A percentile compares a stretch with the other conserved stretches of the same genome.
Evolutionary conservation across 192 early-diverging fungal genomes (phyloP).

Genomic region (Pilaira anomala): DNA sequence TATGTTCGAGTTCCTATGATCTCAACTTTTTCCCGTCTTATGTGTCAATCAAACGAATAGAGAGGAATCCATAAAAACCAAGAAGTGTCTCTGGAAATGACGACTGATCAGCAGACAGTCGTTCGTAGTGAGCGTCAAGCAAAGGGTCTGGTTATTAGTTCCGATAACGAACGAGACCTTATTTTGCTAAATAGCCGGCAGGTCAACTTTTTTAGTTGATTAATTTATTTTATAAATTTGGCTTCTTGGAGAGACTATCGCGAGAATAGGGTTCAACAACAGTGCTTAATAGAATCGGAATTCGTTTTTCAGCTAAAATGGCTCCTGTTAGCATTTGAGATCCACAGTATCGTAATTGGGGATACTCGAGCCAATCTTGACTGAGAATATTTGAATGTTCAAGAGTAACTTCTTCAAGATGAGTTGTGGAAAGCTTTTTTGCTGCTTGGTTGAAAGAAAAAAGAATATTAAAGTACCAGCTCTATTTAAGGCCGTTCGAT

Average conservation of each 20-base stretch:
- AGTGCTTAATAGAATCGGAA: too few species aligned
- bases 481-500: too few species aligned
- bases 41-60: too few species aligned
- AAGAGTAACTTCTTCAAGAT: conserved; percentile 3
- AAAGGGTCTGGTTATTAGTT: conserved; percentile 82
- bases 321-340: too few species aligned
- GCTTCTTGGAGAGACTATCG: conserved; percentile 63
- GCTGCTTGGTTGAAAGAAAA: conserved; percentile 7
- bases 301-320: too few species aligned
- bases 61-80: too few species aligned
- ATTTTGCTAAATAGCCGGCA: conserved; percentile 70
- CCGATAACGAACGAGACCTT: conserved; percentile 84
- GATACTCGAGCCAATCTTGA: conserved; percentile 8
- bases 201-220: conserved; percentile 41
- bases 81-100: too few species aligned
- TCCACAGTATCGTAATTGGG: conserved; percentile 3
- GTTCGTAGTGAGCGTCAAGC: conserved; percentile 40
- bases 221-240: conserved; percentile 18
- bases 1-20: not conserved
- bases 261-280: too few species aligned
- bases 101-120: too few species aligned
- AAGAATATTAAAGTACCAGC: too few species aligned
- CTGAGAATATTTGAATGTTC: conserved; percentile 10
- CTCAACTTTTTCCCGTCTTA: too few species aligned
- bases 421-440: conserved; percentile 7